Conservation (phyloP, 495 filamentous ascomycete species). For the Neurospora intermedia region DNA sequence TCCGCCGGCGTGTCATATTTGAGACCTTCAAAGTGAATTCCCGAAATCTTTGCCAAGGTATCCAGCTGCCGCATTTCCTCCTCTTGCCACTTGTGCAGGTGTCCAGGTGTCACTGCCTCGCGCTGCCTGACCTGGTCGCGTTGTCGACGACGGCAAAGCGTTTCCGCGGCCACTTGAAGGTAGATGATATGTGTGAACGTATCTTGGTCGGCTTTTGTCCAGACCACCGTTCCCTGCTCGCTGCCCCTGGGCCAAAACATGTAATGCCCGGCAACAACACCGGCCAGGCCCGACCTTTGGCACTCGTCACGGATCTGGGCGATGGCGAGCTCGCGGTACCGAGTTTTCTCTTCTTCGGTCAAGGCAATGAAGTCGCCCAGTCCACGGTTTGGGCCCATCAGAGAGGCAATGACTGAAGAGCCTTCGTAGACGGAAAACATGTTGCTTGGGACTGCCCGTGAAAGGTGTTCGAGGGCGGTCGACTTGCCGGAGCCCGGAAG, state of each 20-base stretch:
- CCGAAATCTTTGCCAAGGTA: constrained; percentile 33
- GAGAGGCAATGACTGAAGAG: constrained; percentile 35
- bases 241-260: constrained; percentile 47
- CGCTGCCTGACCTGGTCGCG: constrained; percentile 33
- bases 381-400: constrained; percentile 31
- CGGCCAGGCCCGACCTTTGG: constrained; percentile 24
- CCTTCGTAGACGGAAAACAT: constrained; percentile 45
- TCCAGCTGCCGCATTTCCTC: constrained; percentile 39
- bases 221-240: constrained; percentile 21
- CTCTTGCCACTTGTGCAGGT: constrained; percentile 44
- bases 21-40: constrained; percentile 38
- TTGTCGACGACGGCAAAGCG: constrained; percentile 25
- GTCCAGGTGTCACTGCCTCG: constrained; percentile 19
- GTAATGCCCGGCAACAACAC: constrained; percentile 49
- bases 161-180: constrained; percentile 33
- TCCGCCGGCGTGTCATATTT: background rate
- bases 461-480: constrained; percentile 35
- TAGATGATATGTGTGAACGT: constrained; percentile 54
- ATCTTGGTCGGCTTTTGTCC: constrained; percentile 37
- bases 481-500: constrained; percentile 53
- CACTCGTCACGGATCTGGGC: constrained; percentile 33
- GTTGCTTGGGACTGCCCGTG: constrained; percentile 23
- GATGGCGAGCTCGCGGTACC: constrained; percentile 40
- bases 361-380: constrained; percentile 41
- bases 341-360: constrained; percentile 26